Conservation (phyloP, 495 filamentous ascomycete genomes). For the Melanomma pulvis-pyrius region DNA sequence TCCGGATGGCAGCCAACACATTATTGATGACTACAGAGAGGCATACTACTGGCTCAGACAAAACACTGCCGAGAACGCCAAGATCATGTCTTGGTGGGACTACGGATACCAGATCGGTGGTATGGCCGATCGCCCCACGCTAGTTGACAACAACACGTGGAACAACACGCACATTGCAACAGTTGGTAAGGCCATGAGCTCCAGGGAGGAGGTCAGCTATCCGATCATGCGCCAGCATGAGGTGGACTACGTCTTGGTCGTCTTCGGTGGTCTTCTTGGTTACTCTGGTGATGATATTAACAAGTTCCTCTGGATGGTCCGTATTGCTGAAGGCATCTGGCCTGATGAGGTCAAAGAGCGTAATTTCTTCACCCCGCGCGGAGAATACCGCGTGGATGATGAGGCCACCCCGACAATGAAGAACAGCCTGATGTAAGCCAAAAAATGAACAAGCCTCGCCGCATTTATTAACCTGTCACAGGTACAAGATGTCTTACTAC, state of each 20-base stretch:
- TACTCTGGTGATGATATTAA: constrained; percentile 99
- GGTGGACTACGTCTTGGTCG: constrained; percentile 96
- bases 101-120: constrained; percentile 99
- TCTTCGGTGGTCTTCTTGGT: constrained; percentile 93
- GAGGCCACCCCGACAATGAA: constrained; percentile 97
- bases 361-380: constrained; percentile 90
- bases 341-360: constrained; percentile 98
- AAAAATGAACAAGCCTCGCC: constrained; percentile 1
- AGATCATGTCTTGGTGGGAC: constrained; percentile 99
- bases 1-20: constrained; percentile 94
- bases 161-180: constrained; percentile 99
- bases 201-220: constrained; percentile 95
- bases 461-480: constrained; percentile 52
- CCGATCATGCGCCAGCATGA: constrained; percentile 98
- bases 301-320: constrained; percentile 99
- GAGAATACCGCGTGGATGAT: constrained; percentile 94
- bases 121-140: constrained; percentile 96
- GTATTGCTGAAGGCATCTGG: constrained; percentile 99
- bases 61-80: constrained; percentile 90
- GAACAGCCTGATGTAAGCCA: constrained; percentile 93
- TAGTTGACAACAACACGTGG: constrained; percentile 99
- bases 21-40: constrained; percentile 99
- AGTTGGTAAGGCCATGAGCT: constrained; percentile 99
- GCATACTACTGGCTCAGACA: constrained; percentile 99
- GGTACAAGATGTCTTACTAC: constrained; percentile 99